These are phyloP conservation scores for Leishmania turanica DNA, from an alignment of 208 protist species.

Conservation along the genomic window DNA sequence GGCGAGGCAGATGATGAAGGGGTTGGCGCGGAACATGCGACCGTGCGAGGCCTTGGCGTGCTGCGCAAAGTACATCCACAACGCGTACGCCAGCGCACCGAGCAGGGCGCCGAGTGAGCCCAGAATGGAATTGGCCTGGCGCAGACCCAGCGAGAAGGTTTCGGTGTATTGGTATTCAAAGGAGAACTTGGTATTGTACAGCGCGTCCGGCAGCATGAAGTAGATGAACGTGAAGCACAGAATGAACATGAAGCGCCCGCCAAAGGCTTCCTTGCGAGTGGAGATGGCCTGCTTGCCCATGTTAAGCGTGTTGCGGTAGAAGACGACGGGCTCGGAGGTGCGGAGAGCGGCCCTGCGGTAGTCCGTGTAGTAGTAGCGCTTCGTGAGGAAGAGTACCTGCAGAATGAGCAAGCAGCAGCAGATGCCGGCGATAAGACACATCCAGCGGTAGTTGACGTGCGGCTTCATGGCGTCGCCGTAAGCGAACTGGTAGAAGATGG, in stretches of 20 bases:
- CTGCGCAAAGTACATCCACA: conserved; percentile 44
- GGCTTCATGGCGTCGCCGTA: neutral
- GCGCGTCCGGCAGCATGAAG: conserved; percentile 42
- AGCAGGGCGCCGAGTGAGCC: conserved; percentile 26
- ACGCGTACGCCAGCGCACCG: conserved; percentile 27
- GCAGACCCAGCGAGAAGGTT: conserved; percentile 8
- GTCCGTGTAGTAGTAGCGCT: conserved; percentile 33
- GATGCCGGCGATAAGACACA: conserved; percentile 30
- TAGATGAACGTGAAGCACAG: conserved; percentile 52
- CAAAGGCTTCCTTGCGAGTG: neutral
- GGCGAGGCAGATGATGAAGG: conserved; percentile 36
- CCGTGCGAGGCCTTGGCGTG: conserved; percentile 18
- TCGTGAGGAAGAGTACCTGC: conserved; percentile 30
- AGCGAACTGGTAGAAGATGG: conserved; percentile 17
- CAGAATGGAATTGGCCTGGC: conserved; percentile 23
- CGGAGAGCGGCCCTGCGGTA: conserved; percentile 9
- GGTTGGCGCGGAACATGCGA: conserved; percentile 16
- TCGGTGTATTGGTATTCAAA: conserved; percentile 9
- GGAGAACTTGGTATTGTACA: conserved; percentile 20
- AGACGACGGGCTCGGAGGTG: conserved; percentile 9
- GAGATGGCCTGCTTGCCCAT: conserved; percentile 10
- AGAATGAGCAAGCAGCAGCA: conserved; percentile 28
- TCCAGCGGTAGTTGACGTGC: conserved; percentile 26
- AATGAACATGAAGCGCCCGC: conserved; percentile 38
- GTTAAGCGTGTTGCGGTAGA: conserved; percentile 11